These are phyloP conservation scores for Kitagawia praeruptora DNA, from an alignment of 129 eudicot genomes.

Conservation along the genomic window DNA sequence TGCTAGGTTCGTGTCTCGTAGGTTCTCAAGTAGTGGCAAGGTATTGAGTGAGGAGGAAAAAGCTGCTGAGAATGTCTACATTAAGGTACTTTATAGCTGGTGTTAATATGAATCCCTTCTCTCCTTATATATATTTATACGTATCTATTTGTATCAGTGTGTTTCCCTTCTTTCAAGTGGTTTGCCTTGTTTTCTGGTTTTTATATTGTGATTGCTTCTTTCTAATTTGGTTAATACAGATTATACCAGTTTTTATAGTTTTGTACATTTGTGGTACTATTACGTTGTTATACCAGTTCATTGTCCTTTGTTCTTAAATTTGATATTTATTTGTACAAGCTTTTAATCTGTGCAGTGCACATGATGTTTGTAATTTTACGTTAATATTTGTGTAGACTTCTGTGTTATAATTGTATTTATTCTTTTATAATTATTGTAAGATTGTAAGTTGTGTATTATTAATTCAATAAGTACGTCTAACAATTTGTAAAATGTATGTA, in stretches of 20 bases:
- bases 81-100: constrained; percentile 44
- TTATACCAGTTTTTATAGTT: not conserved
- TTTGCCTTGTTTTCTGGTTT: not conserved
- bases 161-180: not conserved
- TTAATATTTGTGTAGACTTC: too few relatives aligned
- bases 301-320: not conserved
- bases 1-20: constrained; percentile 48
- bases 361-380: too few relatives aligned
- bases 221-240: not conserved
- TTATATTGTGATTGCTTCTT: not conserved
- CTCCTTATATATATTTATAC: not conserved
- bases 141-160: not conserved
- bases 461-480: not conserved
- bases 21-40: constrained; percentile 65
- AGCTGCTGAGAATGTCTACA: constrained; percentile 91
- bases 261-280: not conserved
- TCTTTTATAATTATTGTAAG: not conserved
- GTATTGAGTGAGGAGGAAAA: constrained; percentile 99
- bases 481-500: not conserved
- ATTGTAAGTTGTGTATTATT: not conserved
- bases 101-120: not conserved
- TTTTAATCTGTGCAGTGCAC: too few relatives aligned
- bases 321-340: not conserved
- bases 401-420: not conserved
- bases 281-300: not conserved